Evolutionary conservation across 306 rosid genomes (phyloP).

Genomic region (Lotus japonicus): DNA sequence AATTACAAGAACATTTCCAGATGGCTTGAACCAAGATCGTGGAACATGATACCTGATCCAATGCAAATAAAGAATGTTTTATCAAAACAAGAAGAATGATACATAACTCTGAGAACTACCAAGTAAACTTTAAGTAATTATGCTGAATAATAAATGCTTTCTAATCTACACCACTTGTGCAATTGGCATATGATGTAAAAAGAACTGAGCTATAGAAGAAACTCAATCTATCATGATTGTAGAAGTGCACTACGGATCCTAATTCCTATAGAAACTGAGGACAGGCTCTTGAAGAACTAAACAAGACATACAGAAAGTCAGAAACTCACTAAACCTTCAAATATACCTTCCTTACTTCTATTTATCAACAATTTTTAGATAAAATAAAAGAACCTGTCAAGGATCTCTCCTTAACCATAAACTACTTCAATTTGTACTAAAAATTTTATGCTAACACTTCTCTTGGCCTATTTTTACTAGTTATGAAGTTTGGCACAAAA

Average conservation of each 20-base stretch:
- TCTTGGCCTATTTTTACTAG: neutral
- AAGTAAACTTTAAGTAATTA: neutral
- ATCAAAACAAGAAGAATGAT: neutral
- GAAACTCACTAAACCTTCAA: neutral
- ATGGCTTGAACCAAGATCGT: slow-evolving; percentile 89
- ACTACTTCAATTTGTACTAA: neutral
- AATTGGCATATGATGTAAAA: neutral
- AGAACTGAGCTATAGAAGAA: neutral
- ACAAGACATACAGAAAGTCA: neutral
- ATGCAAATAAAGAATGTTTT: neutral
- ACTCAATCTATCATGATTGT: neutral
- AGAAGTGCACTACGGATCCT: neutral
- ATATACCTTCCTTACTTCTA: neutral
- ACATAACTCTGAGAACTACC: neutral
- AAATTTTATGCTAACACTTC: neutral
- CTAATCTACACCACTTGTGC: neutral
- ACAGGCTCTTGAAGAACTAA: neutral
- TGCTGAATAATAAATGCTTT: neutral
- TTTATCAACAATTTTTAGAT: neutral
- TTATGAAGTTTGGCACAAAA: slow-evolving; percentile 2
- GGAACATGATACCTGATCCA: slow-evolving; percentile 89
- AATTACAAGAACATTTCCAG: slow-evolving; percentile 75
- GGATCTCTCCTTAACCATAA: neutral
- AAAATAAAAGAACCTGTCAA: neutral
- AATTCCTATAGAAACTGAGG: neutral